Percentiles rank a stretch among this genome's conserved stretches.
Conservation (phyloP, 306 rosid genomes). For the Cucurbita pepo region DNA sequence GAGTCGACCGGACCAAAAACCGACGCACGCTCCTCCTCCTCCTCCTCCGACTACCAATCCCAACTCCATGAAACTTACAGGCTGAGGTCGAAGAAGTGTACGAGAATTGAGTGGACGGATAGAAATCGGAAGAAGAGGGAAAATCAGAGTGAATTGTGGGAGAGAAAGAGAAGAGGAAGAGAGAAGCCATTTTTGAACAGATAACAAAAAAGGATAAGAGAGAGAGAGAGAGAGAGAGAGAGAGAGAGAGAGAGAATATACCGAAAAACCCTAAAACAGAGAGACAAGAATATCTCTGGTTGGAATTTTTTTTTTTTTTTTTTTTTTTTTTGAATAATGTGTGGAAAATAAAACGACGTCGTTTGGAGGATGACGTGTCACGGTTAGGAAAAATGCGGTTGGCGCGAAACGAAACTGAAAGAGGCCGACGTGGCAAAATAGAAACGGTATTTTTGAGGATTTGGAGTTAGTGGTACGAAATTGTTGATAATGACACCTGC, state of each 20-base stretch:
- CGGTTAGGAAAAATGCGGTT: background rate
- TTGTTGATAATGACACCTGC: background rate
- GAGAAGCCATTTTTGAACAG: conserved; percentile 24
- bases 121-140: conserved; percentile 10
- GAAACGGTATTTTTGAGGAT: background rate
- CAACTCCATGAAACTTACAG: background rate
- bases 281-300: background rate
- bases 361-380: background rate
- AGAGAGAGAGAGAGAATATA: conserved; percentile 34
- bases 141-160: conserved; percentile 6
- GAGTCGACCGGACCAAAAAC: conserved; percentile 42
- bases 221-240: conserved; percentile 15
- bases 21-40: conserved; percentile 6
- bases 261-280: conserved; percentile 55
- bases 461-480: background rate
- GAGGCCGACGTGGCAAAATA: background rate
- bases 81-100: background rate
- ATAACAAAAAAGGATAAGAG: background rate
- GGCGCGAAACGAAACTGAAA: background rate
- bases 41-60: background rate
- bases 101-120: background rate
- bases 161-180: conserved; percentile 23
- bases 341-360: background rate
- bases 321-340: background rate
- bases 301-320: background rate